Evolutionary conservation across 176 grass and related monocot species (phyloP), one percentile per base, ranked within the genome.

Genomic region (Lolium rigidum): DNA sequence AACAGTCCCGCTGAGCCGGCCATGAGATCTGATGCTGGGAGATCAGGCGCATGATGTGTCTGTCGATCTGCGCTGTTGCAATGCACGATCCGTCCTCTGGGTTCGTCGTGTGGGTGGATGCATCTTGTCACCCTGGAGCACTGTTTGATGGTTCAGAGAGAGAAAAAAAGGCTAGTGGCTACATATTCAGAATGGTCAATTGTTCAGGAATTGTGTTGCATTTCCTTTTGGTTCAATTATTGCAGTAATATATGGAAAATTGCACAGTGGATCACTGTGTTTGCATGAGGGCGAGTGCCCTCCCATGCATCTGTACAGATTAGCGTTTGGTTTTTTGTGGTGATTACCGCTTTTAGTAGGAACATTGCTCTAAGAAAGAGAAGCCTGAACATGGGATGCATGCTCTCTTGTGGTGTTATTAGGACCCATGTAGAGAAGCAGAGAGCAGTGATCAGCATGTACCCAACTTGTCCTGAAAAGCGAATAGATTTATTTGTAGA

Each of bases 1-100:
- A 93, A 91, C 89, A 93, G 94, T 93, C 77, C 20, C 38, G 64
- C 81, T 80, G 37, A 28, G 38, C 76, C 48, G 22, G 71, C 74
- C 75, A 71, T 60, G 21, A 79, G 75, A 86, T 70, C 62, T 43
- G 86, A 62, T 76, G 83, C 50, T 22, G 81, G 52, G 13, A 26
- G 58, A 35, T 75, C 47, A 76, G 35, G 9, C 57, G 82, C 63
- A 47, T 31, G 66, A 55, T 66, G 68, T 73, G 81, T 26, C 58
- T 66, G 17, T 10, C 47, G 47, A 72, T 18, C 64, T 18, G 41
- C 41, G 41, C 41, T 43, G 41, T 43, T 10, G 66, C 66, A 2
- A 2, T 43, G 74, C 68, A 44, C 10, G 38, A 72, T 72, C 69
- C 20, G 65, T 67, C 50, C 2, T 13, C 48, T 50, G 48, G 48